Conservation (phyloP, 768 basidiomycete species). For the Mycena sanguinolenta region DNA sequence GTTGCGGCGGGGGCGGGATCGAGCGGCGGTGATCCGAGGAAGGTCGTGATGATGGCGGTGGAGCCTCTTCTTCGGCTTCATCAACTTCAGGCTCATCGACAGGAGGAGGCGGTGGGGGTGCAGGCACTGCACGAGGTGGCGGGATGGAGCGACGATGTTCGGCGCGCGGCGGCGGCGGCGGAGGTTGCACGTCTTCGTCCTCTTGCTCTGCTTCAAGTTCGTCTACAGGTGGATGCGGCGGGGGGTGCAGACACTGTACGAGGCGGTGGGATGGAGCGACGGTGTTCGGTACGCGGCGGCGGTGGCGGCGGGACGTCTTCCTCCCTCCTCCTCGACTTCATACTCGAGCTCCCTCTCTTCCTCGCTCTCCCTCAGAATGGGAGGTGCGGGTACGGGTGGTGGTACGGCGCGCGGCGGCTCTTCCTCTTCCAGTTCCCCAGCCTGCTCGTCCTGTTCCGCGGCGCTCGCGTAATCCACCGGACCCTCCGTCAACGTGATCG, state of each 20-base stretch:
- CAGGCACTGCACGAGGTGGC: conserved; percentile 18
- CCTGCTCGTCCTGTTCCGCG: not conserved
- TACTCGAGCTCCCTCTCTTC: conserved; percentile 27
- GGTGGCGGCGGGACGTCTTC: conserved; percentile 35
- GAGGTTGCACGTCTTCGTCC: conserved; percentile 32
- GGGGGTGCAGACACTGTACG: conserved; percentile 21
- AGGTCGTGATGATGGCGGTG: conserved; percentile 23
- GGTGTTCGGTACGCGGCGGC: conserved; percentile 24
- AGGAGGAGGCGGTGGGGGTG: conserved; percentile 19
- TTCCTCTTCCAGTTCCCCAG: conserved; percentile 4
- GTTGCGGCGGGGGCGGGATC: conserved; percentile 36
- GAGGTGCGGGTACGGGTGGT: conserved; percentile 27
- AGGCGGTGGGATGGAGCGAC: conserved; percentile 22
- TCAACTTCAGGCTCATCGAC: conserved; percentile 28
- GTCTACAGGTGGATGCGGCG: conserved; percentile 24
- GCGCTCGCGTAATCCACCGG: not conserved
- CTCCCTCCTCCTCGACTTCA: conserved; percentile 38
- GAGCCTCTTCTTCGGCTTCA: conserved; percentile 26
- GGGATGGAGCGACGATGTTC: conserved; percentile 27
- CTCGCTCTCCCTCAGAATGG: conserved; percentile 24
- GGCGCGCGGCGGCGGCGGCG: conserved; percentile 33
- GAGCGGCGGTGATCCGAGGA: conserved; percentile 22
- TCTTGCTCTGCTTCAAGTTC: conserved; percentile 33
- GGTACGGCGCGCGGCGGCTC: conserved; percentile 14
- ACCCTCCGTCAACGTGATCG: conserved; percentile 6